These are phyloP conservation scores for Blastocystis hominis DNA, from an alignment of 352 stramenopile species.

Conservation along the genomic window DNA sequence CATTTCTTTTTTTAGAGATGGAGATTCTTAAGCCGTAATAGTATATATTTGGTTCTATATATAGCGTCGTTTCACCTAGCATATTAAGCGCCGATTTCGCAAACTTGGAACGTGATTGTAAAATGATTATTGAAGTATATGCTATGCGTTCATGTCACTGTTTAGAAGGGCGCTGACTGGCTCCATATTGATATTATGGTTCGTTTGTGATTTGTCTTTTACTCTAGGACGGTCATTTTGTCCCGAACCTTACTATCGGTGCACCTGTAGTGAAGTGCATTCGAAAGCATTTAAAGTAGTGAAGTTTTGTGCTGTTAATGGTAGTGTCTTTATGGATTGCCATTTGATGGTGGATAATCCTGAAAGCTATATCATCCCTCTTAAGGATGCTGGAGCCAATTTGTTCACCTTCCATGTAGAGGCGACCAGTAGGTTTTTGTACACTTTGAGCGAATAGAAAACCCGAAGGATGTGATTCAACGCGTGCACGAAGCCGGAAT, in stretches of 20 bases:
- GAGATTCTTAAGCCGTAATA: neutral
- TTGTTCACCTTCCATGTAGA: conserved; percentile 93
- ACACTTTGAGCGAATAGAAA: conserved; percentile 65
- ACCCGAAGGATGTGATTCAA: conserved; percentile 50
- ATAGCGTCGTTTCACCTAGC: conserved; percentile 11
- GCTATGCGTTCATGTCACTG: neutral
- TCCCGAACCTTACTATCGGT: conserved; percentile 89
- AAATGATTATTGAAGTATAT: neutral
- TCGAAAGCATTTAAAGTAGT: conserved; percentile 68
- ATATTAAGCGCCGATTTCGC: conserved; percentile 11
- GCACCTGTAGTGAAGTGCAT: conserved; percentile 85
- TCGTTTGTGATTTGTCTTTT: neutral
- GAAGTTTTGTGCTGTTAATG: neutral
- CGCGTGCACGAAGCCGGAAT: conserved; percentile 70
- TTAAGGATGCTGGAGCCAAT: conserved; percentile 82
- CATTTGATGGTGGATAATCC: conserved; percentile 93
- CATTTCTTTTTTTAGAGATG: neutral
- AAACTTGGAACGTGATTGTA: conserved; percentile 4
- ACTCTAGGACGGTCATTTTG: conserved; percentile 83
- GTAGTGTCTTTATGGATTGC: conserved; percentile 82
- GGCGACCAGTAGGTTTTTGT: conserved; percentile 64
- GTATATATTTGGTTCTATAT: no score
- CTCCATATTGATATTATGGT: conserved; percentile 92
- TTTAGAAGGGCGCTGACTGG: conserved; percentile 76
- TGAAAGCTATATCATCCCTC: conserved; percentile 84